Evolutionary conservation across 306 rosid species (phyloP).

Genomic region (Gastrolobium villosum): DNA sequence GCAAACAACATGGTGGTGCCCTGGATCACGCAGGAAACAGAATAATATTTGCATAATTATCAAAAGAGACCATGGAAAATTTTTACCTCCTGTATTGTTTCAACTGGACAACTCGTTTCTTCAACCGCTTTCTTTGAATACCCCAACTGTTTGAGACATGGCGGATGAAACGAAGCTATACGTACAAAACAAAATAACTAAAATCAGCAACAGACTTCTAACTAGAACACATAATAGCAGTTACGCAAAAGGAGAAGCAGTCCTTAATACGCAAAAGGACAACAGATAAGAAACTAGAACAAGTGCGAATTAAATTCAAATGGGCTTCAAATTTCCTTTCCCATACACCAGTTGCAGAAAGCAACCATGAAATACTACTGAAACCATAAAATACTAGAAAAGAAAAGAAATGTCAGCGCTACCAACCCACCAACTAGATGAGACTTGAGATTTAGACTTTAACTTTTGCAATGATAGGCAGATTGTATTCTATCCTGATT

Average conservation of each 20-base stretch:
- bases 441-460: neutral
- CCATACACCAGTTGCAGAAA: neutral
- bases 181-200: conserved; percentile 43
- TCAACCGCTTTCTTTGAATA: conserved; percentile 57
- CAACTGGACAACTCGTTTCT: conserved; percentile 52
- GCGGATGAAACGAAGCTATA: conserved; percentile 78
- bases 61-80: conserved; percentile 19
- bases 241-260: conserved; percentile 25
- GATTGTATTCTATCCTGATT: neutral
- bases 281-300: conserved; percentile 2
- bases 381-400: neutral
- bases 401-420: neutral
- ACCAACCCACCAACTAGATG: conserved; percentile 3
- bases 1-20: neutral
- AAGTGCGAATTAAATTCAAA: neutral
- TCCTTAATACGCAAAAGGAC: conserved; percentile 19
- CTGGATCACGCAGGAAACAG: conserved; percentile 32
- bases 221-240: neutral
- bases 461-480: neutral
- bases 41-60: conserved; percentile 1
- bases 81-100: conserved; percentile 62
- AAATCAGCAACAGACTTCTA: conserved; percentile 24
- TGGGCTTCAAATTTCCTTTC: conserved; percentile 17
- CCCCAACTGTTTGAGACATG: conserved; percentile 71
- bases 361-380: conserved; percentile 17